phyloP scores from a whole-genome alignment of 306 rosid species.

The Ormosia semicastrata region DNA sequence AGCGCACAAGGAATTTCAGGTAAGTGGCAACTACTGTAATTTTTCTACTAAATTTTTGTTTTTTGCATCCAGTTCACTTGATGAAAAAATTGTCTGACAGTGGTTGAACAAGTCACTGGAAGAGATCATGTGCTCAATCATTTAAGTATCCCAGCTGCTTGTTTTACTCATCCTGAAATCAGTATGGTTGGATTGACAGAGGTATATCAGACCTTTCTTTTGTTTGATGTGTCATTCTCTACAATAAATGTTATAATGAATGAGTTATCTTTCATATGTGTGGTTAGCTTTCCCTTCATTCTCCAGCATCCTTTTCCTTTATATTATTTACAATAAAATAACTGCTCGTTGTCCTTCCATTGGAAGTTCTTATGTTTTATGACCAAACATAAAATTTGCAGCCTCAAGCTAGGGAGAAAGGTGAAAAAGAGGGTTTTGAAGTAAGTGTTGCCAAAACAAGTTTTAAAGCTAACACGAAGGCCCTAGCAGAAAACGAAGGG shows the following conservation, averaged over 20 bases:
- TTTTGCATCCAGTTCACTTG: constrained; percentile 4
- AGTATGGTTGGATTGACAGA: constrained; percentile 97
- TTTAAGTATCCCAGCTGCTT: constrained; percentile 93
- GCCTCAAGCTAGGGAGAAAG: constrained; percentile 98
- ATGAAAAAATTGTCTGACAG: constrained; percentile 35
- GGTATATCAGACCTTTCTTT: constrained; percentile 38
- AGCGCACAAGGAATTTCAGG: constrained; percentile 99
- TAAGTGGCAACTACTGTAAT: constrained; percentile 20
- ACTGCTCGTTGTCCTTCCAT: background rate
- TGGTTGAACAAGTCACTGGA: constrained; percentile 96
- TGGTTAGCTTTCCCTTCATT: constrained; percentile 2
- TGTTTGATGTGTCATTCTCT: constrained; percentile 2
- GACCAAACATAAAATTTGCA: constrained; percentile 42
- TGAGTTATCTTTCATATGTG: background rate
- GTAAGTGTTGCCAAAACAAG: constrained; percentile 88
- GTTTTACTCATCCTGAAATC: constrained; percentile 95
- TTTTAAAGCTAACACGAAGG: constrained; percentile 97
- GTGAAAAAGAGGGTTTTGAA: constrained; percentile 84
- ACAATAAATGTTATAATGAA: background rate
- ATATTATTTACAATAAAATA: background rate
- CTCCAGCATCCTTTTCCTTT: background rate
- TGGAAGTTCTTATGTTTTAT: constrained; percentile 12
- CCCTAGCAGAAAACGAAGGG: constrained; percentile 98
- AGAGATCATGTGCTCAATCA: constrained; percentile 93
- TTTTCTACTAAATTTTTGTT: constrained; percentile 5